Evolutionary conservation across 306 rosid species (phyloP).

Genomic region (Hippophae tibetana): DNA sequence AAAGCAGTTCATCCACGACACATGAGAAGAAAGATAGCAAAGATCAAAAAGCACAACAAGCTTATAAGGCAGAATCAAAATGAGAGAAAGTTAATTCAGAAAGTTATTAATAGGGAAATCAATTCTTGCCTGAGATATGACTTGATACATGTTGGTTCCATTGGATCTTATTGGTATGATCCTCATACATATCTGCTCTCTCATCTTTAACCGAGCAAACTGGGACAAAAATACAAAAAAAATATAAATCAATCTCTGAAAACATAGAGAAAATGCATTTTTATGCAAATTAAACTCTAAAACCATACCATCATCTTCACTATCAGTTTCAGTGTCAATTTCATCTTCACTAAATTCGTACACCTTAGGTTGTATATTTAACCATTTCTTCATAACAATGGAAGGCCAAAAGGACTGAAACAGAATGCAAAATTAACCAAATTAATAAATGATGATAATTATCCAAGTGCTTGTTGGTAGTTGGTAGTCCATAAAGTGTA

Average conservation of each 20-base stretch:
- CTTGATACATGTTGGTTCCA: constrained; percentile 36
- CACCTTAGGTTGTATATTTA: constrained; percentile 80
- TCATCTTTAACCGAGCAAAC: constrained; percentile 42
- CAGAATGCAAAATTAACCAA: constrained; percentile 15
- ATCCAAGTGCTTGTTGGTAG: constrained; percentile 6
- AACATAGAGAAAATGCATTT: constrained; percentile 3
- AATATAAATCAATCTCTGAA: not conserved
- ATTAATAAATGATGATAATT: constrained; percentile 3
- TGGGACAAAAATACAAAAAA: constrained; percentile 31
- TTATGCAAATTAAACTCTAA: constrained; percentile 7
- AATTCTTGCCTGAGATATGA: constrained; percentile 51
- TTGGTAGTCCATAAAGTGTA: constrained; percentile 10
- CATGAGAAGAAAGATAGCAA: not conserved
- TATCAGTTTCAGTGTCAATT: constrained; percentile 84
- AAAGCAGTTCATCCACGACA: not conserved
- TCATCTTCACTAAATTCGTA: constrained; percentile 97
- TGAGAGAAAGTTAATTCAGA: no score
- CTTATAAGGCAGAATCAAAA: no score
- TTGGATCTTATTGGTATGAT: constrained; percentile 30
- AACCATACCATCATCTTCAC: constrained; percentile 84
- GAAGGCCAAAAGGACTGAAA: constrained; percentile 97
- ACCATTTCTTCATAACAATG: constrained; percentile 92
- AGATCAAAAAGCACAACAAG: no score
- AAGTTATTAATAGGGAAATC: constrained; percentile 13
- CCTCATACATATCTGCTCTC: constrained; percentile 30